Conservation (phyloP, 2,329 filamentous ascomycete species). For the Lecanicillium sp. region DNA sequence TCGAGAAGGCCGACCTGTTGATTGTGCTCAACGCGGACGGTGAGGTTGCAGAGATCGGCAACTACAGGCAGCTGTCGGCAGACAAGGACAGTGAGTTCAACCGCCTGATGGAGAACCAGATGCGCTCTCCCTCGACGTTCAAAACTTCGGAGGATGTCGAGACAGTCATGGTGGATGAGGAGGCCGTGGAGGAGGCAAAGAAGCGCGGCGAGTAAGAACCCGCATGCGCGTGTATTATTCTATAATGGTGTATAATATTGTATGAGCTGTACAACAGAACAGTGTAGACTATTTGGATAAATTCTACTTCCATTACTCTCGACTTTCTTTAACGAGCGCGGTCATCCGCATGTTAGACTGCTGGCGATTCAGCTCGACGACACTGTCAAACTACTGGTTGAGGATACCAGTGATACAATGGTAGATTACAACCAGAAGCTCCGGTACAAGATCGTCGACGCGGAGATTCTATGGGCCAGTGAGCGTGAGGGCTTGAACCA, state of each 20-base stretch:
- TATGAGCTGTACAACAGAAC: no score
- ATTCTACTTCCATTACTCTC: no score
- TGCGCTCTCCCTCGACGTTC: slow-evolving; percentile 34
- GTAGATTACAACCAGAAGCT: slow-evolving; percentile 17
- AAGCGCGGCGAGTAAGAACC: not conserved
- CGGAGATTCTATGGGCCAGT: slow-evolving; percentile 24
- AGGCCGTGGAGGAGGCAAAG: not conserved
- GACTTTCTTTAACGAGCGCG: slow-evolving; percentile 25
- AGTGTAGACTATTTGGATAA: not conserved
- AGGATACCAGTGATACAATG: slow-evolving; percentile 23
- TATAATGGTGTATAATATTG: not conserved
- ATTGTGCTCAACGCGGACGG: slow-evolving; percentile 86
- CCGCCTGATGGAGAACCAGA: slow-evolving; percentile 97
- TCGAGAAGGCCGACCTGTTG: slow-evolving; percentile 90
- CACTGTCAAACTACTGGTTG: slow-evolving; percentile 17
- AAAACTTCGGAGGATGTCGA: not conserved
- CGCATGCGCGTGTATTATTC: not conserved
- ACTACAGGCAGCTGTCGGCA: slow-evolving; percentile 68
- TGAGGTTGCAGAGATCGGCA: slow-evolving; percentile 83
- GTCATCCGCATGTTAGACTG: slow-evolving; percentile 20
- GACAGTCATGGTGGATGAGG: not conserved
- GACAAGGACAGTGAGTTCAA: slow-evolving; percentile 81
- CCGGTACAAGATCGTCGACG: not conserved
- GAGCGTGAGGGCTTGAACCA: slow-evolving; percentile 25
- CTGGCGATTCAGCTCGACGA: slow-evolving; percentile 18